phyloP scores from a whole-genome alignment of 2,329 filamentous ascomycete species.

The Fusarium phyllophilum region DNA sequence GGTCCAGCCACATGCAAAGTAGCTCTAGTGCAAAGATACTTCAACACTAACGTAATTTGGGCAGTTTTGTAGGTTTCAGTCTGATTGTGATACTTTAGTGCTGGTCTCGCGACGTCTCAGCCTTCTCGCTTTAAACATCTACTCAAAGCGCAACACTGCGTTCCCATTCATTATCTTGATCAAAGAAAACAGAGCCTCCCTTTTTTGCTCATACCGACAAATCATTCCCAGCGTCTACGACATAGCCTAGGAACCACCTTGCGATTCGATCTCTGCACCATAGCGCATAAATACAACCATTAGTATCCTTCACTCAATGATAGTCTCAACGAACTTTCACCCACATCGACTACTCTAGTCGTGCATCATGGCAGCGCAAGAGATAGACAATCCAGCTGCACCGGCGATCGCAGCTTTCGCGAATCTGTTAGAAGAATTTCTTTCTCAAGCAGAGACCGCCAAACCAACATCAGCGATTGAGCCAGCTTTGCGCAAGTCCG shows the following conservation, averaged over 20 bases:
- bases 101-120: constrained; percentile 26
- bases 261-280: background rate
- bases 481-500: constrained; percentile 76
- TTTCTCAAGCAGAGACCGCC: constrained; percentile 66
- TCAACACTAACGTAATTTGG: background rate
- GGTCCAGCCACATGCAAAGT: constrained; percentile 32
- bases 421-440: constrained; percentile 64
- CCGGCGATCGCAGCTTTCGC: constrained; percentile 64
- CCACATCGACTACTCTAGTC: constrained; percentile 19
- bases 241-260: background rate
- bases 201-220: background rate
- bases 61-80: background rate
- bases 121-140: constrained; percentile 36
- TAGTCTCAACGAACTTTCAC: constrained; percentile 12
- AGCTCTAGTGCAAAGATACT: constrained; percentile 23
- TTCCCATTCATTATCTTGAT: constrained; percentile 5
- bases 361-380: constrained; percentile 61
- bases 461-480: constrained; percentile 74
- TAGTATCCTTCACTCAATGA: constrained; percentile 12
- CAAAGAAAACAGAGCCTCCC: constrained; percentile 4
- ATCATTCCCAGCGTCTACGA: background rate
- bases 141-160: constrained; percentile 9
- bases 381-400: constrained; percentile 59
- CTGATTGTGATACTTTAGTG: constrained; percentile 4
- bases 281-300: background rate